Conservation (phyloP, 495 filamentous ascomycete species). For the Penicillium flavigenum region DNA sequence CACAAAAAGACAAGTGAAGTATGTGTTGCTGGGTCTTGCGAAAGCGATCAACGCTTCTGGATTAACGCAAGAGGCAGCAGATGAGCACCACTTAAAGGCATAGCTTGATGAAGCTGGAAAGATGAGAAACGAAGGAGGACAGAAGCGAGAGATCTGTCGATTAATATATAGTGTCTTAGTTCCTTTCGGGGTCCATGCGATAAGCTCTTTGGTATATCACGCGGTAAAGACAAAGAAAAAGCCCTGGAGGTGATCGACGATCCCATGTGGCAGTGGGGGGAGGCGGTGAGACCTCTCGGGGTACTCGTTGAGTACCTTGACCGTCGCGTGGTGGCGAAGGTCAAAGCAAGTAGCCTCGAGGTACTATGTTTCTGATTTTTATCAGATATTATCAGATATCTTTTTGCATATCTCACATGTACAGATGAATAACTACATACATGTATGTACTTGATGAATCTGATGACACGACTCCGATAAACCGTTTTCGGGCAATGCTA, state of each 20-base stretch:
- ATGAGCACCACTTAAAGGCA: slow-evolving; percentile 15
- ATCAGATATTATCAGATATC: background rate
- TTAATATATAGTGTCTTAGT: background rate
- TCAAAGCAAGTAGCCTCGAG: background rate
- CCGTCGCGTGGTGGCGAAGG: background rate
- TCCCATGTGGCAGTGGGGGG: slow-evolving; percentile 6
- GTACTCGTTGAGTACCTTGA: slow-evolving; percentile 6
- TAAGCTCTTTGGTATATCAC: background rate
- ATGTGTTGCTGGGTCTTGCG: background rate
- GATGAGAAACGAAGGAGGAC: background rate
- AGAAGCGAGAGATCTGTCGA: background rate
- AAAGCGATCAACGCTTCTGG: slow-evolving; percentile 23
- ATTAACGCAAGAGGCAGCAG: slow-evolving; percentile 21
- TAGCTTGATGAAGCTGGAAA: slow-evolving; percentile 14
- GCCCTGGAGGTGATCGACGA: slow-evolving; percentile 6
- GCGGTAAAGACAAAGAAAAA: background rate
- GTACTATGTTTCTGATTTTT: slow-evolving; percentile 1
- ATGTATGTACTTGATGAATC: too few species aligned
- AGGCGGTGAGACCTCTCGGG: slow-evolving; percentile 5
- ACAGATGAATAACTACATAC: too few species aligned
- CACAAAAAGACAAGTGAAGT: background rate
- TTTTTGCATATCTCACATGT: background rate
- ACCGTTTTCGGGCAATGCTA: slow-evolving; percentile 5
- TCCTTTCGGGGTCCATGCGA: background rate
- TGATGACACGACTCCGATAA: background rate